Conservation (phyloP, 2,329 filamentous ascomycete genomes). For the Pseudogymnoascus pannorum region DNA sequence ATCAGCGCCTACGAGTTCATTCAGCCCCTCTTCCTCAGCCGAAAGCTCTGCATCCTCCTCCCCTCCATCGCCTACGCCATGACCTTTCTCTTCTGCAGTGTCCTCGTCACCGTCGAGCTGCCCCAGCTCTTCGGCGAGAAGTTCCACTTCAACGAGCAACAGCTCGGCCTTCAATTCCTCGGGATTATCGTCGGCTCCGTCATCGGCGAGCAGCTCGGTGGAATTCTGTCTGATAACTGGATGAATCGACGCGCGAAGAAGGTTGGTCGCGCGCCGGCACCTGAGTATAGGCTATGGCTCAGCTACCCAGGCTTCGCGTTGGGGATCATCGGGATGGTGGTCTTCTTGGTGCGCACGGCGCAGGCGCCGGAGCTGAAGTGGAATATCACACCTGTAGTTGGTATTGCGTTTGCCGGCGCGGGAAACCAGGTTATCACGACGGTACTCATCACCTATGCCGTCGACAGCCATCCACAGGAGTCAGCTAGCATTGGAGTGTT, state of each 20-base stretch:
- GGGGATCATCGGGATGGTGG: slow-evolving; percentile 43
- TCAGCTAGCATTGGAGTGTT: slow-evolving; percentile 50
- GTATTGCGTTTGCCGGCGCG: slow-evolving; percentile 42
- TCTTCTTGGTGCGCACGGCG: slow-evolving; percentile 46
- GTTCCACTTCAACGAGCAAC: slow-evolving; percentile 49
- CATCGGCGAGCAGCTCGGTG: slow-evolving; percentile 52
- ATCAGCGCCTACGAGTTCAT: slow-evolving; percentile 43
- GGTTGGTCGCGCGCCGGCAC: slow-evolving; percentile 29
- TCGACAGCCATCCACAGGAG: slow-evolving; percentile 48
- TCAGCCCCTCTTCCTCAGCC: slow-evolving; percentile 38
- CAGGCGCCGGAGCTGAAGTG: slow-evolving; percentile 37
- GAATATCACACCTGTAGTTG: slow-evolving; percentile 50
- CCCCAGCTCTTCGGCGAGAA: slow-evolving; percentile 49
- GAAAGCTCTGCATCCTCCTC: slow-evolving; percentile 41
- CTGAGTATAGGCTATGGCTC: slow-evolving; percentile 51
- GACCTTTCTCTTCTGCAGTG: slow-evolving; percentile 47
- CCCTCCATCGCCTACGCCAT: slow-evolving; percentile 48
- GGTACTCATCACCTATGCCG: slow-evolving; percentile 51
- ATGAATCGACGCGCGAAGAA: slow-evolving; percentile 36
- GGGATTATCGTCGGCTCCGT: slow-evolving; percentile 49
- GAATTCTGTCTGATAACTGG: slow-evolving; percentile 46
- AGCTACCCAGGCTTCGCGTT: slow-evolving; percentile 45
- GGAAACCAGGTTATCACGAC: slow-evolving; percentile 57
- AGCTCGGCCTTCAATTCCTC: slow-evolving; percentile 51
- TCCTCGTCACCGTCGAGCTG: slow-evolving; percentile 50